These are phyloP conservation scores for Arthrocladium fulminans DNA, from an alignment of 2,329 filamentous ascomycete species.

Conservation along the genomic window DNA sequence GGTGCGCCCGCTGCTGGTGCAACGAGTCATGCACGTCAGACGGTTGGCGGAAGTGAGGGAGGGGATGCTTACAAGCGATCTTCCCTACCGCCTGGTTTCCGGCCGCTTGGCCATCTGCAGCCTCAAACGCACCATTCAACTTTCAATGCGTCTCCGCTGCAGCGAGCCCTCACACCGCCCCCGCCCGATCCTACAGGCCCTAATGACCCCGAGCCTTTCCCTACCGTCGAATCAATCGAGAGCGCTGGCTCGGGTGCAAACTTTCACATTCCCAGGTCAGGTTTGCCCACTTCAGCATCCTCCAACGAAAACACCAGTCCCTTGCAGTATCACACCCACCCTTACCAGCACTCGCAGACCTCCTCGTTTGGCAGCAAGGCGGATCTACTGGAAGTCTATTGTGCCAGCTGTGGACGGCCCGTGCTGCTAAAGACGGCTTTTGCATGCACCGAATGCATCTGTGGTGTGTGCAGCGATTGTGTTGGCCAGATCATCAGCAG, in stretches of 20 bases:
- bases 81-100: constrained; percentile 53
- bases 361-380: constrained; percentile 35
- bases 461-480: constrained; percentile 80
- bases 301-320: constrained; percentile 55
- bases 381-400: constrained; percentile 73
- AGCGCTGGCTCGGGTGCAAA: constrained; percentile 50
- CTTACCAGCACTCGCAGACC: constrained; percentile 47
- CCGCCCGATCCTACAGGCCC: constrained; percentile 49
- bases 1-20: constrained; percentile 4
- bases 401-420: constrained; percentile 72
- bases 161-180: constrained; percentile 82
- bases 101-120: constrained; percentile 35
- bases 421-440: constrained; percentile 75
- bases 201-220: constrained; percentile 68
- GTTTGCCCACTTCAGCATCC: constrained; percentile 54
- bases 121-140: constrained; percentile 27
- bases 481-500: constrained; percentile 47
- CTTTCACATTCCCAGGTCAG: constrained; percentile 60
- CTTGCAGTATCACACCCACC: constrained; percentile 28
- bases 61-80: constrained; percentile 42
- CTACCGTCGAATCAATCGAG: constrained; percentile 76
- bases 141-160: constrained; percentile 82
- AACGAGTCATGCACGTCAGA: constrained; percentile 8
- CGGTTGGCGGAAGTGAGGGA: constrained; percentile 10
- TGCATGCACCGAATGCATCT: constrained; percentile 93